Conservation (phyloP, 2,329 filamentous ascomycete species). For the Epichloe amarillans region DNA sequence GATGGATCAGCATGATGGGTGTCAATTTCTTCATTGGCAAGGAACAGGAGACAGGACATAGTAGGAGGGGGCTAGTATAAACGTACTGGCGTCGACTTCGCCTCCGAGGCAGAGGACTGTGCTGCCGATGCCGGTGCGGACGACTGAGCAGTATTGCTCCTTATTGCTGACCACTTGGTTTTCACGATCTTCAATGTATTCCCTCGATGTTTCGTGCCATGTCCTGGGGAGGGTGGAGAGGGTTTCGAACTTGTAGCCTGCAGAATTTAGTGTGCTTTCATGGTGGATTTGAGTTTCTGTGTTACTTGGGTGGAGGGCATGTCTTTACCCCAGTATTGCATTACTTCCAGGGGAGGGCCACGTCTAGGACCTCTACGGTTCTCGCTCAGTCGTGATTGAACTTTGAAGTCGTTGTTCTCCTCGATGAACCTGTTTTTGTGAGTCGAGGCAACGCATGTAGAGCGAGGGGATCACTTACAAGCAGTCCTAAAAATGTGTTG, state of each 20-base stretch:
- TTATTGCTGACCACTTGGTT: slow-evolving; percentile 69
- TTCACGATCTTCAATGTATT: slow-evolving; percentile 66
- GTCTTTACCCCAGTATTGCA: slow-evolving; percentile 75
- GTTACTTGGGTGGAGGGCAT: not conserved
- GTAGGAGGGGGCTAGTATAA: slow-evolving; percentile 2
- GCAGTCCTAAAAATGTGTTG: slow-evolving; percentile 29
- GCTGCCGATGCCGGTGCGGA: slow-evolving; percentile 73
- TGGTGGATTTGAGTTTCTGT: not conserved
- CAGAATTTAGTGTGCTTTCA: not conserved
- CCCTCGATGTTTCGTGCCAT: slow-evolving; percentile 60
- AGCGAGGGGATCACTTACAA: slow-evolving; percentile 28
- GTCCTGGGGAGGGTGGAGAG: slow-evolving; percentile 61
- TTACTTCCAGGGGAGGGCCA: slow-evolving; percentile 57
- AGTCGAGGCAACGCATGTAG: not conserved
- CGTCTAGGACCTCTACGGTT: slow-evolving; percentile 17
- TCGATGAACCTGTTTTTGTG: slow-evolving; percentile 62
- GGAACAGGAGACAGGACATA: not conserved
- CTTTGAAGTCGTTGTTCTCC: slow-evolving; percentile 68
- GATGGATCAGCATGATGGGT: not conserved
- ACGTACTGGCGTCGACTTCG: slow-evolving; percentile 74
- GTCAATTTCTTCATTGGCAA: not conserved
- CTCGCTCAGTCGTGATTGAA: slow-evolving; percentile 46
- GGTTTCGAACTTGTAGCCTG: slow-evolving; percentile 94
- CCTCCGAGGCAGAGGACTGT: slow-evolving; percentile 69
- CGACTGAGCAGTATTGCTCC: slow-evolving; percentile 90